These are phyloP conservation scores for Phytophthora niederhauseri DNA, from an alignment of 352 stramenopile genomes.

Conservation along the genomic window DNA sequence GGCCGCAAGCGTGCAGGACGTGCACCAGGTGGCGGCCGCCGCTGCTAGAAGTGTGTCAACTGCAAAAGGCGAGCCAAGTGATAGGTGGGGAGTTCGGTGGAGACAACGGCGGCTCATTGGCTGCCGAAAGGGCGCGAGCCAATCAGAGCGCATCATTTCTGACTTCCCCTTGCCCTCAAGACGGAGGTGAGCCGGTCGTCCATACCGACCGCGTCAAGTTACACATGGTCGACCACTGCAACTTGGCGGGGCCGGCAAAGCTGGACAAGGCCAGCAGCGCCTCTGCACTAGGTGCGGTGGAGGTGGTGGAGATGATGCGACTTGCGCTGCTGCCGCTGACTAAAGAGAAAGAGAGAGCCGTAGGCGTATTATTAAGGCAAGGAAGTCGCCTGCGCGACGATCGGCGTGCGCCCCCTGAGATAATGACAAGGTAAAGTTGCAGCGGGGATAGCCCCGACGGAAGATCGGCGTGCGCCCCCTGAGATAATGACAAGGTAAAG, in stretches of 20 bases:
- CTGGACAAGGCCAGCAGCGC: not conserved
- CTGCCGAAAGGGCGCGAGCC: slow-evolving; percentile 8
- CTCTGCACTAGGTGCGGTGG: not conserved
- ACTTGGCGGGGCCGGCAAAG: slow-evolving; percentile 1
- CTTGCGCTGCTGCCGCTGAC: not conserved
- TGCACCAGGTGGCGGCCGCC: slow-evolving; percentile 22
- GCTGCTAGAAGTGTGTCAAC: slow-evolving; percentile 11
- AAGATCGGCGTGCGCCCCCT: slow-evolving; percentile 1
- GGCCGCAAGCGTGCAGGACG: slow-evolving; percentile 7
- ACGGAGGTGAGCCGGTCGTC: slow-evolving; percentile 14
- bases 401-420: slow-evolving; percentile 8
- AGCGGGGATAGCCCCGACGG: slow-evolving; percentile 10
- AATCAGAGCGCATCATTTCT: not conserved
- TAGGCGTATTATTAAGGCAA: not conserved
- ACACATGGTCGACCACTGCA: slow-evolving; percentile 8
- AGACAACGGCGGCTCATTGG: slow-evolving; percentile 14
- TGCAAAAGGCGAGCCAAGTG: slow-evolving; percentile 22
- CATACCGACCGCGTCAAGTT: not conserved
- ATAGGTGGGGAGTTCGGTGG: slow-evolving; percentile 27
- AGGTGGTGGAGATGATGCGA: not conserved
- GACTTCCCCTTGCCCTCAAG: slow-evolving; percentile 18
- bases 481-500: slow-evolving; percentile 8
- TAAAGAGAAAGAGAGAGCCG: not conserved
- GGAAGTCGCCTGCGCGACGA: slow-evolving; percentile 7
- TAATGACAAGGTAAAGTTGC: slow-evolving; percentile 4